Base-by-base conservation (phyloP, 2,329 filamentous ascomycete species). In the Periglandula ipomoeae region DNA sequence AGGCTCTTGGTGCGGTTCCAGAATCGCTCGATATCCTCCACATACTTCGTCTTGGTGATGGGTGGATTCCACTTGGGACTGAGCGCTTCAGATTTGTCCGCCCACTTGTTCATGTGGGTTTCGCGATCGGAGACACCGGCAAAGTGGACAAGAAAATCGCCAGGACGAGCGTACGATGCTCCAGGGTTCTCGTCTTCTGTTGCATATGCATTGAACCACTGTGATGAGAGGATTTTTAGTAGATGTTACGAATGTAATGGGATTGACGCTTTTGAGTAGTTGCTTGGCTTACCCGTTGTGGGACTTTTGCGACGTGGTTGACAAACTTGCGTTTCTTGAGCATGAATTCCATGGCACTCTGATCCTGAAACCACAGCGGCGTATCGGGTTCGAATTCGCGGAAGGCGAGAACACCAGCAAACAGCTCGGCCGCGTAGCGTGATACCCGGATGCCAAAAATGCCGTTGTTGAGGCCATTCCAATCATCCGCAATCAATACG, bases 151-250 rank as follows among this genome's bases (percentile, higher is more conserved):
- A 56, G 27, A 15, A 55, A 51, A 44, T 55, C 55, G n/a, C 55
- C 55, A 3, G 48, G 44, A 32, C 38, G 30, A 26, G 51, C 38
- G 4, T 15, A 44, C 13, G 42, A 20, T 15, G 34, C 5, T n/a
- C 19, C 34, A 7, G 38, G 9, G 2, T 41, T 35, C 23, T 15
- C n/a, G 2, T 42, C 47, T 5, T 43, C 38, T 7, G 9, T 42
- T 10, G n/a, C 19, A 30, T 56, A 57, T 2, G 55, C 47, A 20
- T 57, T 57, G 41, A 57, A 56, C 54, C 55, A 57, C 47, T 52
- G 10, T 8, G 17, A 39, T 13, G 37, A 20, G 37, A 19, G 5
- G 9, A 22, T 10, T n/a, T 3, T 19, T 39, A 39, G 37, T n/a
- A 9, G 7, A 22, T 3, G 37, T 22, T n/a, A 39, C 37, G 5